Percentiles rank a stretch among this genome's conserved stretches.
phyloP scores from a whole-genome alignment of 164 flowering plant genomes.

The Berberis thunbergii region DNA sequence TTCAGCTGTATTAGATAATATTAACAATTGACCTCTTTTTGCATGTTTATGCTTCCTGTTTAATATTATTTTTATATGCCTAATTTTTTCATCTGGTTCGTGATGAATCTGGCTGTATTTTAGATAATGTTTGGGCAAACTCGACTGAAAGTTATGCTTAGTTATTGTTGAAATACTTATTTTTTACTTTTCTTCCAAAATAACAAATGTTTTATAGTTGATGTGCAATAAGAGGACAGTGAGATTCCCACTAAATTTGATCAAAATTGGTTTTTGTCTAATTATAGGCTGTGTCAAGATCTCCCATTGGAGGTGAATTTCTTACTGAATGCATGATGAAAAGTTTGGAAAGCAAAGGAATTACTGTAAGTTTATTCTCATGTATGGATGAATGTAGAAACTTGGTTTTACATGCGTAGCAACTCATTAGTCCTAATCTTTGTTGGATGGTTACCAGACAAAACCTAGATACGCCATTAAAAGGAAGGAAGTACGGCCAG shows the following conservation, averaged over 20 bases:
- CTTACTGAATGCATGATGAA: slow-evolving; percentile 86
- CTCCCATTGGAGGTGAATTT: slow-evolving; percentile 93
- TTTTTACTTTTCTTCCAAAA: too few relatives aligned
- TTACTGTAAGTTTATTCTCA: slow-evolving; percentile 34
- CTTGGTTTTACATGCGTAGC: neutral
- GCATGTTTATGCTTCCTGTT: too few relatives aligned
- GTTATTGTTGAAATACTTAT: too few relatives aligned
- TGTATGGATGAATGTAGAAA: neutral
- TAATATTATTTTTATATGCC: too few relatives aligned
- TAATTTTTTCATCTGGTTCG: too few relatives aligned
- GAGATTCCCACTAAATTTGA: neutral
- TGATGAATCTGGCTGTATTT: too few relatives aligned
- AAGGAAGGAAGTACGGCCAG: slow-evolving; percentile 79
- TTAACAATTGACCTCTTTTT: too few relatives aligned
- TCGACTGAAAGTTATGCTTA: too few relatives aligned
- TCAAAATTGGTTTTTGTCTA: slow-evolving; percentile 8
- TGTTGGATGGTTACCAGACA: slow-evolving; percentile 34
- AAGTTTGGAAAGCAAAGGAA: slow-evolving; percentile 93
- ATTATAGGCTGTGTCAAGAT: slow-evolving; percentile 69
- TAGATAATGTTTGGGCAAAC: too few relatives aligned
- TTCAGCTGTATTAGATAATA: too few relatives aligned
- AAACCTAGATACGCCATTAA: slow-evolving; percentile 89
- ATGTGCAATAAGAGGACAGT: neutral
- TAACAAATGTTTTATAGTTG: too few relatives aligned
- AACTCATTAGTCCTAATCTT: neutral